Evolutionary conservation across 2,329 filamentous ascomycete species (phyloP).

Genomic region (Lachnellula cervina): DNA sequence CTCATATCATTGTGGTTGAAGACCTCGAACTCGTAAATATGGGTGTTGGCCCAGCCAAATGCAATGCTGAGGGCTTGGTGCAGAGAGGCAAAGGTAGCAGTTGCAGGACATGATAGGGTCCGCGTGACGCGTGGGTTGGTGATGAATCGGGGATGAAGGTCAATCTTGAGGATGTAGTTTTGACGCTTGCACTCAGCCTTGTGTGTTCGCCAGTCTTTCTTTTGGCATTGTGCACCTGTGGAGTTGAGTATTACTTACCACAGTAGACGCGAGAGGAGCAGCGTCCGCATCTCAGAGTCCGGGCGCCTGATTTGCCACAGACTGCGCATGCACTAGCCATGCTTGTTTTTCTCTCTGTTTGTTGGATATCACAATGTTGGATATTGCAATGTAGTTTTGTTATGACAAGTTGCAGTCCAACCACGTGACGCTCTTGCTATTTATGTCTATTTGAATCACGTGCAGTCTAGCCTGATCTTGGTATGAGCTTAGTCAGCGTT

Average conservation of each 20-base stretch:
- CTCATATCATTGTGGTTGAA: neutral
- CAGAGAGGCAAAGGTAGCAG: conserved; percentile 6
- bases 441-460: no score
- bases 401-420: no score
- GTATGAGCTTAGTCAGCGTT: no score
- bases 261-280: neutral
- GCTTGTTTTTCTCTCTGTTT: neutral
- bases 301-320: neutral
- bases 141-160: conserved; percentile 6
- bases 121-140: conserved; percentile 8
- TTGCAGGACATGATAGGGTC: conserved; percentile 11
- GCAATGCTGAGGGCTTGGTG: conserved; percentile 7
- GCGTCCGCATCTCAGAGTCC: neutral
- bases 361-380: neutral
- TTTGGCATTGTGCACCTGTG: neutral
- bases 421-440: no score
- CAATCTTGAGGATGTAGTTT: conserved; percentile 10
- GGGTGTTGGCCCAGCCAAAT: conserved; percentile 3
- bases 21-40: conserved; percentile 6
- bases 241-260: no score
- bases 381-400: neutral
- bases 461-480: no score
- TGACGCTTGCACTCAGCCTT: neutral
- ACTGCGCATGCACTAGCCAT: neutral
- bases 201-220: conserved; percentile 3